Percentiles rank a stretch among this genome's conserved stretches.
phyloP scores from a whole-genome alignment of 2,329 filamentous ascomycete species.

The Colletotrichum tropicicola region DNA sequence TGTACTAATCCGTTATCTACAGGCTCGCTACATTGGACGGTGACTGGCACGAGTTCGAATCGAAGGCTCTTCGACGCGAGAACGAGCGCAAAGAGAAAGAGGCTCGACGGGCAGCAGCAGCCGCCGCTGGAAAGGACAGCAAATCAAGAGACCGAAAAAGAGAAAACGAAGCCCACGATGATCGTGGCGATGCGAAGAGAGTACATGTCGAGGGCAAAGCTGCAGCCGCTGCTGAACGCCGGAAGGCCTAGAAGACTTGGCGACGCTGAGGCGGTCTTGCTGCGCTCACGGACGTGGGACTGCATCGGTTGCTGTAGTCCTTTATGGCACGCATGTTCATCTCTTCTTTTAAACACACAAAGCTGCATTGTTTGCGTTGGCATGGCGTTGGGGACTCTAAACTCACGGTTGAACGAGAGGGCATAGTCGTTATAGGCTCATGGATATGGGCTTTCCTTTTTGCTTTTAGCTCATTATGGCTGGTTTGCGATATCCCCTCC shows the following conservation, averaged over 20 bases:
- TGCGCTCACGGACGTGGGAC: background rate
- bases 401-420: conserved; percentile 7
- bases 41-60: conserved; percentile 99
- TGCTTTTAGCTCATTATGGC: background rate
- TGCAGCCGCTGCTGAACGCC: conserved; percentile 10
- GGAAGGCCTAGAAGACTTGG: conserved; percentile 7
- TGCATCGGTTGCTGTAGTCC: too few species aligned
- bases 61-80: conserved; percentile 91
- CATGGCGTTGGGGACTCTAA: conserved; percentile 25
- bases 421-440: background rate
- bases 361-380: conserved; percentile 26
- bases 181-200: conserved; percentile 43
- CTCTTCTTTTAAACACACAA: too few species aligned
- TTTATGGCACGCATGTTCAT: too few species aligned
- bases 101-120: conserved; percentile 48
- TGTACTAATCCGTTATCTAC: conserved; percentile 42
- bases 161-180: conserved; percentile 40
- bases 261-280: background rate
- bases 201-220: conserved; percentile 28
- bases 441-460: background rate
- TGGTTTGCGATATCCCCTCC: background rate
- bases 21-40: conserved; percentile 84
- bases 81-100: conserved; percentile 75
- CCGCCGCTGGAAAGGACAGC: conserved; percentile 45
- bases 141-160: conserved; percentile 50